Evolutionary conservation across 352 stramenopile genomes (phyloP).

Genomic region (Thraustotheca clavata): DNA sequence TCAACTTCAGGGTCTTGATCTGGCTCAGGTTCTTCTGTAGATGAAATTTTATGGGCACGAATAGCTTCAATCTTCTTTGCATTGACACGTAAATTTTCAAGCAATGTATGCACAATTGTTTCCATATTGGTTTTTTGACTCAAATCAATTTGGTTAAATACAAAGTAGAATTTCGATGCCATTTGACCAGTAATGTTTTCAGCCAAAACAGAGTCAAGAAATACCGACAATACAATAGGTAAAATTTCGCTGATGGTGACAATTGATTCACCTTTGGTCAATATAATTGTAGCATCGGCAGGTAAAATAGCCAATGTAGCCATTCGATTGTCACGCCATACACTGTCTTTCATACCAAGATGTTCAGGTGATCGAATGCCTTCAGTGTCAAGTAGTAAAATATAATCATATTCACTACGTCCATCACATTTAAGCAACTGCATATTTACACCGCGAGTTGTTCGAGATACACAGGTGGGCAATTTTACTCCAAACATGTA

Average conservation of each 20-base stretch:
- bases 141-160: constrained; percentile 4
- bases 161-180: neutral
- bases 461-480: neutral
- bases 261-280: neutral
- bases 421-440: neutral
- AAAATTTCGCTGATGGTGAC: constrained; percentile 6
- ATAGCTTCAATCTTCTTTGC: neutral
- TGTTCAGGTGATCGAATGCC: constrained; percentile 1
- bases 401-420: neutral
- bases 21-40: too few species aligned
- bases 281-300: neutral
- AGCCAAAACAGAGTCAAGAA: neutral
- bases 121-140: neutral
- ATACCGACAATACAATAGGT: neutral
- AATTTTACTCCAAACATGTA: constrained; percentile 7
- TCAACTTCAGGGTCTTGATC: too few species aligned
- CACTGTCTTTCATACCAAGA: neutral
- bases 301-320: neutral
- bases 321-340: constrained; percentile 1
- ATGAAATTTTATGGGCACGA: neutral
- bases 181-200: neutral
- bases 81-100: neutral
- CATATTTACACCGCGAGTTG: neutral
- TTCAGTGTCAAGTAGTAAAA: neutral
- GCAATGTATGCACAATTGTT: neutral